Evolutionary conservation across 1,284 basidiomycete genomes (phyloP).

Genomic region (Melampsora larici-populina): DNA sequence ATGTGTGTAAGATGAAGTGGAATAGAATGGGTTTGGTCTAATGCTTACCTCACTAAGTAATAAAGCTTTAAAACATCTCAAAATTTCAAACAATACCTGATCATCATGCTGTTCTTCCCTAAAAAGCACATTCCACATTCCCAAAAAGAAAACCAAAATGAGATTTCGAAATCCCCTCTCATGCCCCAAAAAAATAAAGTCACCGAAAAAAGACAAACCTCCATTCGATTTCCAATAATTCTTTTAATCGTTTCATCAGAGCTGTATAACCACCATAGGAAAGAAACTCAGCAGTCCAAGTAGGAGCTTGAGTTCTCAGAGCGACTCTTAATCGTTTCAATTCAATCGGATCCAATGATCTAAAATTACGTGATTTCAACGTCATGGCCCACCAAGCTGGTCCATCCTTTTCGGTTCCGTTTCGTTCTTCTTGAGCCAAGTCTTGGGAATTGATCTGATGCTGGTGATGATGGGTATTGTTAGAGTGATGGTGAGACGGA

Average conservation of each 20-base stretch:
- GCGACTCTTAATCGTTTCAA: slow-evolving; percentile 44
- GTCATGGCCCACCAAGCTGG: slow-evolving; percentile 63
- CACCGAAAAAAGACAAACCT: slow-evolving; percentile 65
- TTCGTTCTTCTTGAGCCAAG: slow-evolving; percentile 60
- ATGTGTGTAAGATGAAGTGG: not conserved
- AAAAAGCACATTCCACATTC: slow-evolving; percentile 33
- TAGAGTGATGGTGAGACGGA: not conserved
- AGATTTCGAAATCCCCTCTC: too few species aligned
- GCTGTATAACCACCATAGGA: slow-evolving; percentile 77
- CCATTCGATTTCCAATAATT: slow-evolving; percentile 93
- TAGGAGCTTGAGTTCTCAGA: slow-evolving; percentile 51
- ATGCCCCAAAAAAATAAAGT: too few species aligned
- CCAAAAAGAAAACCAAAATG: slow-evolving; percentile 2
- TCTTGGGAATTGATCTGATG: slow-evolving; percentile 27
- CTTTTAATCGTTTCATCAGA: slow-evolving; percentile 78
- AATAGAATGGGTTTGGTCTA: too few species aligned
- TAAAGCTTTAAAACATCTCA: slow-evolving; percentile 89
- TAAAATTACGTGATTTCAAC: slow-evolving; percentile 16
- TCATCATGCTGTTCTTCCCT: slow-evolving; percentile 98
- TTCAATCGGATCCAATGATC: not conserved
- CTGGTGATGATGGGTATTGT: not conserved
- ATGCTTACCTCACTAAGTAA: slow-evolving; percentile 79
- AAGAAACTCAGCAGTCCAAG: slow-evolving; percentile 90
- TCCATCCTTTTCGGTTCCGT: slow-evolving; percentile 65
- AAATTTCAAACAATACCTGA: slow-evolving; percentile 81